Base-by-base conservation (phyloP, 2,329 filamentous ascomycete genomes). In the Podosphaera leucotricha region DNA sequence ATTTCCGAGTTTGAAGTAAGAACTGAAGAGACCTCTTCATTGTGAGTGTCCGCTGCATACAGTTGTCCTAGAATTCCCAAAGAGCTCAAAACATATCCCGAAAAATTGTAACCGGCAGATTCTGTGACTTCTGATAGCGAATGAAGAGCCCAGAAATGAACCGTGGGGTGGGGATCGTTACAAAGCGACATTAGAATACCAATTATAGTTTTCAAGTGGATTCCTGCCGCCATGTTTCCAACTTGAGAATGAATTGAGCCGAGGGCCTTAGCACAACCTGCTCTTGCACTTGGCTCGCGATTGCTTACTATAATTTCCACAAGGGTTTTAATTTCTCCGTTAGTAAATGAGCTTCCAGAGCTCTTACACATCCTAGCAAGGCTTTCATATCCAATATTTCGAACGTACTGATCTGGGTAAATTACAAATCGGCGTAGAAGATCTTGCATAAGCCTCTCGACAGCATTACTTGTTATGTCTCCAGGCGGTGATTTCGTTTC, bases 131-230 rank as follows among this genome's bases (percentile, higher is more conserved):
- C 69, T 2, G 82, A 78, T 24, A 98, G 62, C 8, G 84, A 87
- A 57, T 94, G 85, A 38, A 98, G 66, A 2, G 92, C 87, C 85
- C 86, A 95, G 57, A 87, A 93, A 60, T 98, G 90, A 7, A 98
- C 90, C 0, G 82, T 77, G 0, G 90, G 86, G 58, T 98, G 90
- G 18, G 87, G 83, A 56, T 98, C 90, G 53, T 86, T 93, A 59
- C 85, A 87, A 8, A 98, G 69, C 6, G 90, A 95, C 80, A 95
- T 92, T n/a, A 98, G 65, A 35, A 98, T 92, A 16, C 87, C 81
- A n/a, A 94, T 71, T 42, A 98, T 94, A 1, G 85, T 94, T 64
- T 95, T 95, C 43, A 98, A 68, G 58, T 98, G 90, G 54, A 90
- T 85, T 2, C 86, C 85, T 44, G 90, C 90, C 44, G 90, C 90